Conservation (phyloP, 495 filamentous ascomycete genomes). For the Xylaria grammica region DNA sequence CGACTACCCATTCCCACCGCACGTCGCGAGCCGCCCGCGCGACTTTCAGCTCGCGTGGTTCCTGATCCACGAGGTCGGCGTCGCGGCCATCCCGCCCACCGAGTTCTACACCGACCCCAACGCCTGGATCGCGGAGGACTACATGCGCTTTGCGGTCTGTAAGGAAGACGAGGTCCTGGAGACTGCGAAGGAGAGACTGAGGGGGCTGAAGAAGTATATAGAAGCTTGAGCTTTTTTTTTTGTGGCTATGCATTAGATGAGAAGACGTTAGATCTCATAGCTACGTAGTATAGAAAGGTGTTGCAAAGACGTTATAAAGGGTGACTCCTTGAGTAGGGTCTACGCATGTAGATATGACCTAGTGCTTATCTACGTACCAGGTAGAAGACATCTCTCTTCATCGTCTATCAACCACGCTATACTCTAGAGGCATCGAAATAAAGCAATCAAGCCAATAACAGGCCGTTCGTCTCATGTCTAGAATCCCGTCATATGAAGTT, state of each 20-base stretch:
- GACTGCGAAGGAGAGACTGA: constrained; percentile 84
- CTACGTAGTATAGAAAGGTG: constrained; percentile 2
- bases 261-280: neutral
- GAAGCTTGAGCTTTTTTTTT: neutral
- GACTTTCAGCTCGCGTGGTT: constrained; percentile 98
- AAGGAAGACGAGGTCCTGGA: constrained; percentile 92
- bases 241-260: neutral
- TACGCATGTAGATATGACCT: too few species aligned
- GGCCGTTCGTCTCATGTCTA: neutral
- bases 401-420: too few species aligned
- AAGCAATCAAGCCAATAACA: neutral
- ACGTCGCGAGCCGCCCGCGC: constrained; percentile 81
- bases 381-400: too few species aligned
- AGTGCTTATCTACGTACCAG: too few species aligned
- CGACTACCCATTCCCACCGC: constrained; percentile 84
- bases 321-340: too few species aligned
- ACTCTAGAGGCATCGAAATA: neutral
- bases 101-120: constrained; percentile 93
- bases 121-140: constrained; percentile 85
- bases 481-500: neutral
- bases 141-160: constrained; percentile 93
- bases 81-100: constrained; percentile 93
- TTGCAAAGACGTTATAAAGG: neutral
- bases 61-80: constrained; percentile 92
- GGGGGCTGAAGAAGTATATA: constrained; percentile 84